Evolutionary conservation across 495 filamentous ascomycete genomes (phyloP).

Genomic region (Aspergillus indologenus): DNA sequence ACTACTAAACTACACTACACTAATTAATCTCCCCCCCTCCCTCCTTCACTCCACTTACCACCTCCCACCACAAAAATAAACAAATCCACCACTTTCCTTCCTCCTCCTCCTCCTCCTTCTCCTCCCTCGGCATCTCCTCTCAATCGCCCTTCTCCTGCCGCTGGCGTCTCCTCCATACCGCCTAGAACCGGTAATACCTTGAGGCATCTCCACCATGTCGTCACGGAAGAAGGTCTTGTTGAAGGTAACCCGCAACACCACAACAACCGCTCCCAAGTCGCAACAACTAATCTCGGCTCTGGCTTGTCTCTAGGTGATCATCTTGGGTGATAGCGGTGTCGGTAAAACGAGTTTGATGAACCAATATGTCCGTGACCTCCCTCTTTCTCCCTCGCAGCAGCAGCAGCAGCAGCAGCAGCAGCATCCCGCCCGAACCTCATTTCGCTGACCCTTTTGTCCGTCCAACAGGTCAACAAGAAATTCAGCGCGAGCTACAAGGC

Average conservation of each 20-base stretch:
- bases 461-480: constrained; percentile 92
- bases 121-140: neutral
- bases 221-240: constrained; percentile 96
- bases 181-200: constrained; percentile 7
- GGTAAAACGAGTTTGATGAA: constrained; percentile 99
- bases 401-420: too few relatives aligned
- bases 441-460: constrained; percentile 21
- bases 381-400: constrained; percentile 9
- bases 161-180: constrained; percentile 4
- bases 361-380: constrained; percentile 88
- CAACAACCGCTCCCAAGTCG: neutral
- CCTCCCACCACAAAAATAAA: neutral
- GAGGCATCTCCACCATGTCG: constrained; percentile 58
- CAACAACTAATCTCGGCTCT: constrained; percentile 2
- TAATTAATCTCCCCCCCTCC: too few relatives aligned
- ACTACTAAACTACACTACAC: neutral
- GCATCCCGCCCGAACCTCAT: constrained; percentile 4
- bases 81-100: neutral
- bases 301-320: constrained; percentile 72
- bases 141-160: neutral
- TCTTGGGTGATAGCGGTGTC: constrained; percentile 96
- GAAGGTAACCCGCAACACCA: constrained; percentile 59
- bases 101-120: constrained; percentile 1
- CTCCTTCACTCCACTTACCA: neutral
- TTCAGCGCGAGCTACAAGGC: constrained; percentile 99